Evolutionary conservation across 768 basidiomycete genomes (phyloP), one percentile per base, ranked within the genome.

Genomic region (Russula earlei): DNA sequence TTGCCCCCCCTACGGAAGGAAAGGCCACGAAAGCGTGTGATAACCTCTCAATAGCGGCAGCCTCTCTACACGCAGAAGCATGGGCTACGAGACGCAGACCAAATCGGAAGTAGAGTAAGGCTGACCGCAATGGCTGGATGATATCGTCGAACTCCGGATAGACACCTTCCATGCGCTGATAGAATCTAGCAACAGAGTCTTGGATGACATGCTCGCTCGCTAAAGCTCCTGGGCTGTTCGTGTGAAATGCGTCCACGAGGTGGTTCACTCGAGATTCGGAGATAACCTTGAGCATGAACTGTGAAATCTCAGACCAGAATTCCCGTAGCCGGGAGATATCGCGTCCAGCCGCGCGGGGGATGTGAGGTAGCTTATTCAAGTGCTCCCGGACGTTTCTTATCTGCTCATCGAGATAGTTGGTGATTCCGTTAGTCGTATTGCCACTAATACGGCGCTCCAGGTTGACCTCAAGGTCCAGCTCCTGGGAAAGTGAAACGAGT

Each of bases 61-160:
- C 22, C 11, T 40, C 52, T 24, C 29, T 15, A 8, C 45, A 31
- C 10, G 7, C 42, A 10, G 47, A 46, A 19, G 63, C 55, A 45
- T 69, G 68, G 9, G 67, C 70, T 4, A 77, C 56, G 46, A 87
- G 68, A 6, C 85, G 79, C 36, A 96, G 68, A 17, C 94, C 95
- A 27, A 94, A 71, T 49, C 81, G 81, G 58, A 88, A 69, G 46
- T 83, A 76, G 4, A 78, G 74, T 15, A 91, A 71, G 1, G 85
- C 83, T 33, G 85, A 70, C 54, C 79, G 79, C 19, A 97, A 71
- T 1, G 88, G 83, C 34, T 71, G 66, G 41, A 74, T 77, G 54
- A 98, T 74, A 68, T 98, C 95, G 25, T 69, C 67, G 60, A 84
- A 85, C 33, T 87, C 83, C 0, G 74, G 66, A 67, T 95, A 96